These are phyloP conservation scores for Aspergillus sergii DNA, from an alignment of 2,329 filamentous ascomycete species.

Conservation along the genomic window DNA sequence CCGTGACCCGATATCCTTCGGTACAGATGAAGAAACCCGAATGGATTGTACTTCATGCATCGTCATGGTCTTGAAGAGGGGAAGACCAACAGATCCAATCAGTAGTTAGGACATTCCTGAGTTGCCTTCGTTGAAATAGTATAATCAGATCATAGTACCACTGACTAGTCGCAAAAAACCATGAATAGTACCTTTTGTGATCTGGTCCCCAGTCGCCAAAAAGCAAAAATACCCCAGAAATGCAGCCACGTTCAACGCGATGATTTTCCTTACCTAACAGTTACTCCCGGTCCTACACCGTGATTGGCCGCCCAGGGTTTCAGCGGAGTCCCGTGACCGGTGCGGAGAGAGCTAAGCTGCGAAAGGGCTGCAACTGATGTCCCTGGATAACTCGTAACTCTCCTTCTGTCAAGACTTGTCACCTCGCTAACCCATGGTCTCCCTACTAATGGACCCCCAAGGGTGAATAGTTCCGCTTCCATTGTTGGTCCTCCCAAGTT, in stretches of 20 bases:
- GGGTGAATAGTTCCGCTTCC: neutral
- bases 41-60: neutral
- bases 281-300: neutral
- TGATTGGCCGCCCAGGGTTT: slow-evolving; percentile 2
- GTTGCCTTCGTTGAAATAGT: too few species aligned
- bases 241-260: slow-evolving; percentile 2
- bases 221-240: slow-evolving; percentile 6
- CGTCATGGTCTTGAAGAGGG: neutral
- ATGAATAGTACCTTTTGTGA: too few species aligned
- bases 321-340: slow-evolving; percentile 10
- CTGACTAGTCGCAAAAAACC: too few species aligned
- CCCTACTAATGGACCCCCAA: neutral
- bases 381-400: neutral
- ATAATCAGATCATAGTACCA: too few species aligned
- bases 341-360: slow-evolving; percentile 9
- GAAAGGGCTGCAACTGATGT: neutral
- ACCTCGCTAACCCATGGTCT: too few species aligned
- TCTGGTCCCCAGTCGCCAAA: neutral
- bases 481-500: neutral
- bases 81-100: too few species aligned
- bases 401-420: neutral
- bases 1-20: slow-evolving; percentile 14
- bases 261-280: slow-evolving; percentile 22
- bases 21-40: neutral
- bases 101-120: too few species aligned